A percentile compares a stretch with the other conserved stretches of the same genome.
Conservation (phyloP, 2,329 filamentous ascomycete species). For the Coniochaeta ligniaria region DNA sequence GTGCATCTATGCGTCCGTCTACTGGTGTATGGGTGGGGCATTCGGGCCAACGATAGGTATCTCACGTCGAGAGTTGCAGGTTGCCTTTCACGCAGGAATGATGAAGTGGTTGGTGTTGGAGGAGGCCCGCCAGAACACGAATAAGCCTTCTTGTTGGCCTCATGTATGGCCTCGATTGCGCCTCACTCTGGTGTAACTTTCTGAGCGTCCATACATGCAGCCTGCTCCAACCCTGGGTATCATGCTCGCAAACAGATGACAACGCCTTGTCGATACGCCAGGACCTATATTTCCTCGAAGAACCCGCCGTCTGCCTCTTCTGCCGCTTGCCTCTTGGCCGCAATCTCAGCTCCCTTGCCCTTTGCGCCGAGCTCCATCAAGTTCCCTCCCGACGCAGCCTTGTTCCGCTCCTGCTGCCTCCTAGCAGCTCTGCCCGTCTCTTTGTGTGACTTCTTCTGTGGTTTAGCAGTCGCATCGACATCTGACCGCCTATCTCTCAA, state of each 20-base stretch:
- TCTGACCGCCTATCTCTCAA: conserved; percentile 45
- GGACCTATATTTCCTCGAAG: conserved; percentile 36
- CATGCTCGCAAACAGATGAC: background rate
- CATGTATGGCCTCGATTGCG: background rate
- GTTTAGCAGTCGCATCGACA: conserved; percentile 8
- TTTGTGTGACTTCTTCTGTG: background rate
- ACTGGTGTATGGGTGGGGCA: background rate
- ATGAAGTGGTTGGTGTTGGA: background rate
- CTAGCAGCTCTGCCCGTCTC: conserved; percentile 1
- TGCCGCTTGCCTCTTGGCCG: background rate
- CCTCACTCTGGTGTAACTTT: background rate
- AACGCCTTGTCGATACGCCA: background rate
- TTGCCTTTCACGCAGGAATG: background rate
- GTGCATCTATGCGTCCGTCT: background rate
- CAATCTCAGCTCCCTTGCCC: conserved; percentile 24
- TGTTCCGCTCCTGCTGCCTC: background rate
- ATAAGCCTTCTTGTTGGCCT: background rate
- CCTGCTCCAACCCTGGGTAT: background rate
- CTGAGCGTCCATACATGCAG: background rate
- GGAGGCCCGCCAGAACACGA: background rate
- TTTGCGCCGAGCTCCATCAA: conserved; percentile 5
- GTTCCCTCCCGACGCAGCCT: background rate
- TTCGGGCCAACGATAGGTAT: background rate
- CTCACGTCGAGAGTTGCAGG: background rate
- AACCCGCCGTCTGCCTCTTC: conserved; percentile 45